Evolutionary conservation across 257 asterid species (phyloP).

Genomic region (Solanum lycopersicoides): DNA sequence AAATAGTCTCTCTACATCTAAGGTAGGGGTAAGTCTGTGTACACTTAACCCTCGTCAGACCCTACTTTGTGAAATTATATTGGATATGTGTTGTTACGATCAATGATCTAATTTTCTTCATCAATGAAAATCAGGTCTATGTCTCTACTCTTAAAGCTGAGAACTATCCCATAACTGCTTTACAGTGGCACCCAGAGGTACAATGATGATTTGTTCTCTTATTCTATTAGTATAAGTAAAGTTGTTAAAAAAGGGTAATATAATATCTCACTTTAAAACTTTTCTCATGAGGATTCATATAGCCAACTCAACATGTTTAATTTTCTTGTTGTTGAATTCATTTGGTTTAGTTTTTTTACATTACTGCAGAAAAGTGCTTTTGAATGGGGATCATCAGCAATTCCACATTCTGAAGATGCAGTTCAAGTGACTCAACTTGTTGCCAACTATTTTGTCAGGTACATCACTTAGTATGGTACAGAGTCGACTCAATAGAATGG

Average conservation of each 20-base stretch:
- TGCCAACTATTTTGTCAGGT: conserved; percentile 85
- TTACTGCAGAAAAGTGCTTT: conserved; percentile 82
- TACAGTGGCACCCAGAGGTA: conserved; percentile 99
- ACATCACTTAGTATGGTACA: background rate
- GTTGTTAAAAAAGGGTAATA: background rate
- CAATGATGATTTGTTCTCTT: background rate
- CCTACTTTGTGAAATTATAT: background rate
- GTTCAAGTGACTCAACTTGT: conserved; percentile 88
- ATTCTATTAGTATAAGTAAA: background rate
- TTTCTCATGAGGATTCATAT: background rate
- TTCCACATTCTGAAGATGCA: conserved; percentile 96
- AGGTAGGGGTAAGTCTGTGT: background rate
- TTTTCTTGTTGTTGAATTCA: background rate
- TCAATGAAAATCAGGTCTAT: conserved; percentile 41
- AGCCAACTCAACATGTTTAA: background rate
- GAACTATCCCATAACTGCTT: conserved; percentile 71
- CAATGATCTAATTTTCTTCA: background rate
- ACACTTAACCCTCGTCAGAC: background rate
- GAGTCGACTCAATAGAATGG: background rate
- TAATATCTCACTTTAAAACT: background rate
- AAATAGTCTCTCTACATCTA: background rate
- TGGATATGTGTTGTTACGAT: background rate
- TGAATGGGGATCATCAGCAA: conserved; percentile 82
- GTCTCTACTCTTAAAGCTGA: conserved; percentile 78
- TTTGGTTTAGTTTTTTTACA: background rate